Evolutionary conservation across 31 red algal species (phyloP), one percentile per base, ranked within the genome.

Genomic region (Odonthalia washingtoniensis): DNA sequence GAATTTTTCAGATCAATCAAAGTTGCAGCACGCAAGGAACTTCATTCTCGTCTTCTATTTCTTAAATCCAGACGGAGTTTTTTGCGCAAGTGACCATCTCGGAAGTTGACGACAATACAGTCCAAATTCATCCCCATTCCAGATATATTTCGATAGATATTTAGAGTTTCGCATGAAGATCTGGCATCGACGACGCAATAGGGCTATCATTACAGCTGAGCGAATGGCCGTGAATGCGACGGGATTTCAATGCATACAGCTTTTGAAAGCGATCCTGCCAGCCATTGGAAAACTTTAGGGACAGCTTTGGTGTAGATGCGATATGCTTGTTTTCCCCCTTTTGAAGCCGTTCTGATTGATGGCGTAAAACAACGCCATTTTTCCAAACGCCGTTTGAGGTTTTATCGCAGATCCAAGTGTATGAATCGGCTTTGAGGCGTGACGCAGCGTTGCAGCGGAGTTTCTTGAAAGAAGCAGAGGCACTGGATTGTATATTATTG

Each of bases 51-150:
- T 43, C 72, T 87, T 77, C 16, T 65, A 40, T 38, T 78, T 77
- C 45, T 87, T 78, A 0, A 64, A n/a, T 27, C 72, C 84, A 6
- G 73, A 3, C 46, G 72, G 4, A 31, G 2, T 32, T 78, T 45
- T 26, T 1, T 26, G 0, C 4, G 67, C 1, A 80, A 42, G n/a
- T 1, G 62, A 75, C 3, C 3, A 21, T 4, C 75, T 64, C 21
- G 75, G 74, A 37, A 64, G 17, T 40, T 61, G 21, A 0, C 85
- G 1, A 28, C 72, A 88, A 12, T 41, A 72, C 0, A 80, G n/a
- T 5, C 52, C 53, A 80, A 41, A 88, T 34, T 80, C 75, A 31
- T 88, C 85, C 1, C 74, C 85, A 53, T 88, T 78, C 9, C 2
- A 88, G 1, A 77, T 24, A 34, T 88, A 61, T 26, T 70, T 38